These are phyloP conservation scores for Carpinus viminea DNA, from an alignment of 306 rosid species.

Conservation along the genomic window DNA sequence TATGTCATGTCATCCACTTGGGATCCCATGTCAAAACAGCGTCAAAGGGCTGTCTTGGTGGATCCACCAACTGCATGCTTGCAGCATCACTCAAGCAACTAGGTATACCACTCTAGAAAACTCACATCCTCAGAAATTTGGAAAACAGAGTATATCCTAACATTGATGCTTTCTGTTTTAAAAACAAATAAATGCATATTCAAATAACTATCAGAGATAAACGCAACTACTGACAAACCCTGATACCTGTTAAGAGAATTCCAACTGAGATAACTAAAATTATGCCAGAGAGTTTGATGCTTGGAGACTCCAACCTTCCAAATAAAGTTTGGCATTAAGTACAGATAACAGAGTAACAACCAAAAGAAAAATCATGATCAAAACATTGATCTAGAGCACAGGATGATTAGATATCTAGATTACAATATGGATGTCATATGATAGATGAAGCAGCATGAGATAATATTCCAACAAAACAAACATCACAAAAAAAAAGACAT, in stretches of 20 bases:
- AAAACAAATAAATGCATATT: constrained; percentile 24
- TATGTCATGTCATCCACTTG: neutral
- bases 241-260: constrained; percentile 84
- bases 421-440: constrained; percentile 6
- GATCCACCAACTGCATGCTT: neutral
- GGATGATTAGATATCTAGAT: neutral
- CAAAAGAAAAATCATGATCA: constrained; percentile 14
- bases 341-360: constrained; percentile 26
- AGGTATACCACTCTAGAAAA: neutral
- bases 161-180: constrained; percentile 12
- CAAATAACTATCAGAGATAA: constrained; percentile 12
- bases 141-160: neutral
- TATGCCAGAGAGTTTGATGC: constrained; percentile 84
- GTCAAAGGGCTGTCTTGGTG: neutral
- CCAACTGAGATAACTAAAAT: constrained; percentile 78
- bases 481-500: neutral
- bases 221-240: neutral
- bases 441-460: constrained; percentile 1
- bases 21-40: neutral
- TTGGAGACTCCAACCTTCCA: constrained; percentile 91
- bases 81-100: neutral
- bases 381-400: constrained; percentile 4
- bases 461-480: neutral
- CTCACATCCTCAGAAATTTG: neutral
- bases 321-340: constrained; percentile 33